Base-by-base conservation (phyloP, 305 asterid species). In the Fraxinus angustifolia region DNA sequence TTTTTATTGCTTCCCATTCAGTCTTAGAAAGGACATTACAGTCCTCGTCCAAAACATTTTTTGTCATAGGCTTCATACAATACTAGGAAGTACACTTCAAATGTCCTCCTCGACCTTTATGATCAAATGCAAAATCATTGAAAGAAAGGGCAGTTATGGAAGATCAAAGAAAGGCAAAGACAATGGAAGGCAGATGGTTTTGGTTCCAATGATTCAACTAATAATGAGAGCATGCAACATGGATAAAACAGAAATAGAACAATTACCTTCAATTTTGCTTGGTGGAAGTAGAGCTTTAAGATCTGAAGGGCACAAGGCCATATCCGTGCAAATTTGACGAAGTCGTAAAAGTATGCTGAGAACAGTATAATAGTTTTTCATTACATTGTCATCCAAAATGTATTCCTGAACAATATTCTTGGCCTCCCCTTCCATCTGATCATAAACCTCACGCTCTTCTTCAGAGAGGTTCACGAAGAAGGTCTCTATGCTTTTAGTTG, bases 391-490 rank as follows among this genome's bases (percentile, higher is more conserved):
- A 75, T 85, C 86, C 28, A 87, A 84, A 4, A 94, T 86, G 73
- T 90, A 96, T 80, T 84, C 83, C 53, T 84, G 79, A 75, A 94
- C 90, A 76, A 94, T 78, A 72, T 77, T 89, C 87, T 80, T 88
- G 40, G 95, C 98, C 87, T 90, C 97, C 28, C 87, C 89, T 90
- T 96, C 98, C 94, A 96, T 92, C 87, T 88, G 91, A 81, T 94
- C 99, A 86, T 96, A 96, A 76, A 90, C 85, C 80, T 88, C 89
- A 33, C 98, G 96, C 82, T 96, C 99, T 84, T 90, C 98, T 81
- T 83, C 92, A 42, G 84, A 79, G 75, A 96, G 97, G 76, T 92
- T 90, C 82, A 96, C 94, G 79, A 78, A 82, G 75, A 83, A 80
- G 12, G 98, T 94, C 85, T 91, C 93, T 31, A 93, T 85, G 81